Evolutionary conservation across 306 rosid species (phyloP), one percentile per base, ranked within the genome.

Genomic region (Malus sylvestris): DNA sequence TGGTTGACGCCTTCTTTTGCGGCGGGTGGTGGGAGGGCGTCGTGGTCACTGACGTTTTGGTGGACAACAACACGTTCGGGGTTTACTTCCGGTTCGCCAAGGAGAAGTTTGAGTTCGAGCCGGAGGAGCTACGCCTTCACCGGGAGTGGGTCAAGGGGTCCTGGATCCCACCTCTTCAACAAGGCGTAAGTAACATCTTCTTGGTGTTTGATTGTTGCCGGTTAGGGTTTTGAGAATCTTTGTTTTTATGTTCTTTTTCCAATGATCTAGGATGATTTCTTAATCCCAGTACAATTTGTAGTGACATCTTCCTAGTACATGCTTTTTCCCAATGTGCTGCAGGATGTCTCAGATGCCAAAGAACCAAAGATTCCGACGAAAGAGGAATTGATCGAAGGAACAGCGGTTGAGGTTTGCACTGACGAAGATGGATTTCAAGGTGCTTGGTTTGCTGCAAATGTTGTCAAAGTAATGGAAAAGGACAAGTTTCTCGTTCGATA

Each of bases 371-470:
- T 70, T 32, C 23, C 4, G 77, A 69, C 73, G 72, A 64, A 65
- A 27, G 74, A 44, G 45, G 66, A 66, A 62, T 74, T 87, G 27
- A 12, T 70, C 4, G 19, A 40, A 67, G 97, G 95, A 72, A 35
- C 72, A 19, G n/a, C 45, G 12, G 91, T 91, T 32, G 97, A 91
- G 90, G 87, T 84, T 59, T 75, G 89, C 68, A 89, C 72, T 75
- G 90, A 89, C 2, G 97, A 91, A 78, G 95, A 88, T 4, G 97
- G 97, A 59, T 88, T 89, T 63, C 76, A 73, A 75, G 97, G 95
- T 67, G 87, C 95, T 52, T 91, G 97, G 97, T 91, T 88, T 86
- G 77, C 83, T 18, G 93, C 84, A 27, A 86, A 29, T 15, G 18
- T 91, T 76, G 77, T 89, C 74, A 80, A 81, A 70, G 69, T 16